phyloP scores from a whole-genome alignment of 1,139 yeast species.

The Hemisphaericaspora subhashii region DNA sequence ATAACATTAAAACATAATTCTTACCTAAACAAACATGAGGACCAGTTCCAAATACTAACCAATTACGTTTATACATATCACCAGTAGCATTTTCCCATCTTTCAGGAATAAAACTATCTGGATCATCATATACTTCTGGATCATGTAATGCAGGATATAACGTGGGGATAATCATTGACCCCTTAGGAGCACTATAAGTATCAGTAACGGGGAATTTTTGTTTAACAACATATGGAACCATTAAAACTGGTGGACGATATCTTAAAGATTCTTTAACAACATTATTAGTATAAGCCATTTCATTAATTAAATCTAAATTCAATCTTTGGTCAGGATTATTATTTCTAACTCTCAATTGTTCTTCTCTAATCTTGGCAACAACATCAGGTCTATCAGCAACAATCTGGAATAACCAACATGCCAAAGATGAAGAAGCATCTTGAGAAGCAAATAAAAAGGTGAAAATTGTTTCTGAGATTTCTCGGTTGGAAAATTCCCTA shows the following conservation, averaged over 20 bases:
- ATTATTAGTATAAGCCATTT: slow-evolving; percentile 85
- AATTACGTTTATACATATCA: slow-evolving; percentile 73
- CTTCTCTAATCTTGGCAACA: slow-evolving; percentile 79
- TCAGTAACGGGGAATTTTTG: slow-evolving; percentile 79
- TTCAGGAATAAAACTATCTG: slow-evolving; percentile 92
- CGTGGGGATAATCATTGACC: slow-evolving; percentile 95
- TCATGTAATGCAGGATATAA: slow-evolving; percentile 95
- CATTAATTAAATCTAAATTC: slow-evolving; percentile 69
- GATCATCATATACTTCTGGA: slow-evolving; percentile 92
- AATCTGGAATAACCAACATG: slow-evolving; percentile 97
- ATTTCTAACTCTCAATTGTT: slow-evolving; percentile 80
- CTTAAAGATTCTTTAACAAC: slow-evolving; percentile 91
- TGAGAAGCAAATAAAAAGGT: slow-evolving; percentile 96
- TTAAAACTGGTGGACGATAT: slow-evolving; percentile 94
- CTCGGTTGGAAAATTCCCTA: slow-evolving; percentile 85
- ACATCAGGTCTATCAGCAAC: slow-evolving; percentile 95
- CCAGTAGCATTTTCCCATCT: slow-evolving; percentile 67
- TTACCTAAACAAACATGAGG: slow-evolving; percentile 96
- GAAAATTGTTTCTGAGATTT: slow-evolving; percentile 93
- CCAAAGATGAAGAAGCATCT: slow-evolving; percentile 97
- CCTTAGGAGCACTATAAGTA: slow-evolving; percentile 89
- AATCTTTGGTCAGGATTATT: slow-evolving; percentile 67
- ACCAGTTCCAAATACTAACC: slow-evolving; percentile 97
- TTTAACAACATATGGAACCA: slow-evolving; percentile 97
- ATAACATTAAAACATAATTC: slow-evolving; percentile 86